Conservation (phyloP, 495 filamentous ascomycete genomes). For the Chaetomidium leptoderma region DNA sequence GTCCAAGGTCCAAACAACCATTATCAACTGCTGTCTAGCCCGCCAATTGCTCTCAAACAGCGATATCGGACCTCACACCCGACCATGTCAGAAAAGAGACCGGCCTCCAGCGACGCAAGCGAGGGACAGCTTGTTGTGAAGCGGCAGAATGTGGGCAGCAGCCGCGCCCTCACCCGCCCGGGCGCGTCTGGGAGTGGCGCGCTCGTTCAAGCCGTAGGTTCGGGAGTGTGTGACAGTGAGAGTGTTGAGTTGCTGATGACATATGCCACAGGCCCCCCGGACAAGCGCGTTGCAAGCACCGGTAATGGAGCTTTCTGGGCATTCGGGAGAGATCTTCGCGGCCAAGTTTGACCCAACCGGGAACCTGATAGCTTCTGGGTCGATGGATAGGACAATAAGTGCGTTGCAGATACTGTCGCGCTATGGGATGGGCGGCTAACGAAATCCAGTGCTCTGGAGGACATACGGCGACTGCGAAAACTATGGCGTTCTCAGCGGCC, state of each 20-base stretch:
- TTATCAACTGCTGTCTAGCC: neutral
- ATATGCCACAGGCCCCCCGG: conserved; percentile 62
- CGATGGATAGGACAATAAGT: conserved; percentile 92
- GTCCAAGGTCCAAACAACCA: neutral
- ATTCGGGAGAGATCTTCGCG: conserved; percentile 79
- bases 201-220: conserved; percentile 77
- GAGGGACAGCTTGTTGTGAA: conserved; percentile 83
- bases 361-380: conserved; percentile 86
- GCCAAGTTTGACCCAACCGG: conserved; percentile 85
- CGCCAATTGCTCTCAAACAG: conserved; percentile 3
- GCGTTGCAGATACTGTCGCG: conserved; percentile 18
- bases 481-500: conserved; percentile 79
- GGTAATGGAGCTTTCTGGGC: conserved; percentile 88
- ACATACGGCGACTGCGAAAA: conserved; percentile 91
- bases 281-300: conserved; percentile 86
- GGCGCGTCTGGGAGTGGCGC: conserved; percentile 64
- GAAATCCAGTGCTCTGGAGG: conserved; percentile 74
- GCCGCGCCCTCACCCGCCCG: conserved; percentile 56
- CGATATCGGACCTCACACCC: neutral
- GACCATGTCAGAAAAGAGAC: conserved; percentile 85
- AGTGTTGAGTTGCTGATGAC: conserved; percentile 30
- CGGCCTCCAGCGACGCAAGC: conserved; percentile 72
- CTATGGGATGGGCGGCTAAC: conserved; percentile 11
- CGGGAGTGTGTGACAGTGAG: neutral
- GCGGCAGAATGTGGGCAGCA: conserved; percentile 73